These are phyloP conservation scores for Fusarium sp. DNA, from an alignment of 2,329 filamentous ascomycete genomes.

Conservation along the genomic window DNA sequence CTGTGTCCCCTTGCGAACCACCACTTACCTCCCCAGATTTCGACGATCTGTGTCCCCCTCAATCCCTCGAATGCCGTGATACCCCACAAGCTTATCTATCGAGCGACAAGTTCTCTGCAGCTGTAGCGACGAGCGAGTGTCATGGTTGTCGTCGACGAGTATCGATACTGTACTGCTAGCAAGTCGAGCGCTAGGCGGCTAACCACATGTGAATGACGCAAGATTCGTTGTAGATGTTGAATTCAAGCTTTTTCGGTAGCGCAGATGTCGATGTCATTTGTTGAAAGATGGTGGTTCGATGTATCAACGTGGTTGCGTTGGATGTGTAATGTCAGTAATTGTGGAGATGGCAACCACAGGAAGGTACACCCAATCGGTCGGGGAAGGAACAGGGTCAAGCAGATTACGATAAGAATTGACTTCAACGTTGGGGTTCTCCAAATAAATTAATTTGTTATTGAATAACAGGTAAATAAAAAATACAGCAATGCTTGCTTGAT, in stretches of 20 bases:
- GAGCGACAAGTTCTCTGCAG: background rate
- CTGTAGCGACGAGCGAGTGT: background rate
- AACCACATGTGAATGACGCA: background rate
- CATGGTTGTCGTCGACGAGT: background rate
- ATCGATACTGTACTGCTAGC: background rate
- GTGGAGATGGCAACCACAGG: background rate
- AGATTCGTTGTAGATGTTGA: background rate
- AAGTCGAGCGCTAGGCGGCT: background rate
- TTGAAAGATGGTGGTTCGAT: conserved; percentile 1
- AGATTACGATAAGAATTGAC: background rate
- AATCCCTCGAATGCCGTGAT: conserved; percentile 1
- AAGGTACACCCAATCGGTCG: background rate
- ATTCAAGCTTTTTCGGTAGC: background rate
- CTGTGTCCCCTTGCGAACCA: background rate
- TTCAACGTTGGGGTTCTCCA: background rate
- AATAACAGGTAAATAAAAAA: background rate
- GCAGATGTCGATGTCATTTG: background rate
- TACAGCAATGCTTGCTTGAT: background rate
- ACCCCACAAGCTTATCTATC: conserved; percentile 5
- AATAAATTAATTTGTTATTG: background rate
- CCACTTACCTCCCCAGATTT: background rate
- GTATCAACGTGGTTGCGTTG: background rate
- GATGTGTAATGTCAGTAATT: background rate
- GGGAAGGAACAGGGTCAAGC: background rate
- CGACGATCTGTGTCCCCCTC: background rate